Conservation (phyloP, 805 yeast species). For the Teunomyces atbi region DNA sequence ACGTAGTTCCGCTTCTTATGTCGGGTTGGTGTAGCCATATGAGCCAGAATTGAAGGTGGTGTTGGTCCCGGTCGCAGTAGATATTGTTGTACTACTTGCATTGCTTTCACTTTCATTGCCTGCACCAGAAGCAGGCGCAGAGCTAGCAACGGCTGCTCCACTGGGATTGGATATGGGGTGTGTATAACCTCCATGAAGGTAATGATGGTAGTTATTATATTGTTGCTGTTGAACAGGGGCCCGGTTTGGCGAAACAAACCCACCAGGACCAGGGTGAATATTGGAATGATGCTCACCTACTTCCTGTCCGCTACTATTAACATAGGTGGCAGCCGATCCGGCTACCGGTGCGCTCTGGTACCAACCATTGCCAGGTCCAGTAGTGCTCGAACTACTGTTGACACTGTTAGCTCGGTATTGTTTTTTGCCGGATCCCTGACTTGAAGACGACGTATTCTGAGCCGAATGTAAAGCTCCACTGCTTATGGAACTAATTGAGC, state of each 20-base stretch:
- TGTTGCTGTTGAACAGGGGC: constrained; percentile 3
- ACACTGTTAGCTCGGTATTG: constrained; percentile 10
- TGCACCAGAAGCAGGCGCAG: not conserved
- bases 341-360: not conserved
- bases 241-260: constrained; percentile 2
- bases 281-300: not conserved
- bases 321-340: not conserved
- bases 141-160: not conserved
- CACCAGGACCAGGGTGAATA: not conserved
- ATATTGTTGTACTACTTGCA: not conserved
- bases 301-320: not conserved
- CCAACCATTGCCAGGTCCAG: constrained; percentile 3
- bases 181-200: constrained; percentile 1
- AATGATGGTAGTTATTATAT: constrained; percentile 3
- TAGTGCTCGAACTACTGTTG: constrained; percentile 2
- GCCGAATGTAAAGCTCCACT: constrained; percentile 3
- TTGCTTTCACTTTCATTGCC: not conserved
- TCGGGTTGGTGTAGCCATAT: constrained; percentile 4
- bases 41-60: not conserved
- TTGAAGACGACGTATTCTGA: constrained; percentile 3
- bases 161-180: constrained; percentile 3
- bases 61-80: not conserved
- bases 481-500: constrained; percentile 7
- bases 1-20: constrained; percentile 1
- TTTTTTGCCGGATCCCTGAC: constrained; percentile 7